A percentile compares a stretch with the other conserved stretches of the same genome.
These are phyloP conservation scores for Aspergillus bombycis DNA, from an alignment of 2,329 filamentous ascomycete species.

Conservation along the genomic window DNA sequence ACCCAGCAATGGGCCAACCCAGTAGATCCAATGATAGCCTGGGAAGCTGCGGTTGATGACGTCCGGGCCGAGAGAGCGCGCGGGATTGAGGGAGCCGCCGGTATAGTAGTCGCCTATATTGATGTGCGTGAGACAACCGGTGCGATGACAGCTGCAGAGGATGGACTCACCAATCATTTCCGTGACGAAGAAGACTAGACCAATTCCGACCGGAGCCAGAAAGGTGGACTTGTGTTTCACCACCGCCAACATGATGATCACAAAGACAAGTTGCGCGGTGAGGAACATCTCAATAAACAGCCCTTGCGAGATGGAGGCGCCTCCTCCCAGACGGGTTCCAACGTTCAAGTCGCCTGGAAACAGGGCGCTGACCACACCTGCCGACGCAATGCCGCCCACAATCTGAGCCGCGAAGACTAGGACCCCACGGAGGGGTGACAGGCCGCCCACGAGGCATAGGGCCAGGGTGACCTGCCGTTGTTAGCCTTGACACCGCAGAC, in stretches of 20 bases:
- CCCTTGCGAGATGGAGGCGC: constrained; percentile 58
- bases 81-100: constrained; percentile 53
- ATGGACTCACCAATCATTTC: constrained; percentile 49
- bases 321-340: constrained; percentile 58
- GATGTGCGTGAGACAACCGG: neutral
- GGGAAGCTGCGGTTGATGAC: constrained; percentile 50
- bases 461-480: constrained; percentile 56
- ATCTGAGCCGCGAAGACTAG: constrained; percentile 62
- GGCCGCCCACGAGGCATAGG: constrained; percentile 61
- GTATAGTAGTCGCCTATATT: constrained; percentile 51
- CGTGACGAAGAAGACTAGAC: constrained; percentile 68
- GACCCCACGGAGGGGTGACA: constrained; percentile 56
- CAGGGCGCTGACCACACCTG: constrained; percentile 60
- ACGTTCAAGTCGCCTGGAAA: constrained; percentile 62
- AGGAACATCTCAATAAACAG: constrained; percentile 70
- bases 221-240: constrained; percentile 75
- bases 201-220: constrained; percentile 72
- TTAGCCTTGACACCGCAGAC: neutral
- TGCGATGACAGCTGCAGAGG: no score
- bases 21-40: constrained; percentile 56
- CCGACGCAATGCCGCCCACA: constrained; percentile 61
- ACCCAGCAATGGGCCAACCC: constrained; percentile 51
- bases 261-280: constrained; percentile 65
- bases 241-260: constrained; percentile 70
- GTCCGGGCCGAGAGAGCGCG: constrained; percentile 52